phyloP scores from a whole-genome alignment of 2,329 filamentous ascomycete genomes.

The Aureobasidium sp. region DNA sequence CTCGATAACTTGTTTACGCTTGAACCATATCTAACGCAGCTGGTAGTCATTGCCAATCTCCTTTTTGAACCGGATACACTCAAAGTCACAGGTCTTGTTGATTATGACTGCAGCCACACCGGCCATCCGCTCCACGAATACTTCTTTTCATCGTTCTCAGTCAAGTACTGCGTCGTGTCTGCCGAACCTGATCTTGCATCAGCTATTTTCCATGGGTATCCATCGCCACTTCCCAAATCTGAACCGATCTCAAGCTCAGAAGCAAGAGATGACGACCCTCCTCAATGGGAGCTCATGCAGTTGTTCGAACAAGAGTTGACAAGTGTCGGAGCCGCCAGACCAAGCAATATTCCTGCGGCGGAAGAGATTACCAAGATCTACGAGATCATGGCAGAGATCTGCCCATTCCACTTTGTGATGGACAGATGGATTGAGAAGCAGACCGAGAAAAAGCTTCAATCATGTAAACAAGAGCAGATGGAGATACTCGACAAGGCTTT shows the following conservation, averaged over 20 bases:
- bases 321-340: not conserved
- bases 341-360: not conserved
- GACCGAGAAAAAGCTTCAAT: not conserved
- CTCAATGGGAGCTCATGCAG: not conserved
- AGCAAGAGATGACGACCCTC: not conserved
- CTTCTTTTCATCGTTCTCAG: not conserved
- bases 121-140: not conserved
- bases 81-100: not conserved
- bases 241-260: not conserved
- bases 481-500: not conserved
- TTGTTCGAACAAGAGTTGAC: not conserved
- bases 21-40: not conserved
- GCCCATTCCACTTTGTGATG: not conserved
- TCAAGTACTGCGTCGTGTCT: not conserved
- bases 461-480: not conserved
- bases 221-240: not conserved
- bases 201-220: not conserved
- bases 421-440: not conserved
- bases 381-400: not conserved
- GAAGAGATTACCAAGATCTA: not conserved
- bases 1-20: no score
- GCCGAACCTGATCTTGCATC: not conserved
- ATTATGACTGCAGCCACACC: not conserved
- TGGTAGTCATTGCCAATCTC: not conserved
- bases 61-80: not conserved